These are phyloP conservation scores for Lachnellula subtilissima DNA, from an alignment of 2,329 filamentous ascomycete species.

Conservation along the genomic window DNA sequence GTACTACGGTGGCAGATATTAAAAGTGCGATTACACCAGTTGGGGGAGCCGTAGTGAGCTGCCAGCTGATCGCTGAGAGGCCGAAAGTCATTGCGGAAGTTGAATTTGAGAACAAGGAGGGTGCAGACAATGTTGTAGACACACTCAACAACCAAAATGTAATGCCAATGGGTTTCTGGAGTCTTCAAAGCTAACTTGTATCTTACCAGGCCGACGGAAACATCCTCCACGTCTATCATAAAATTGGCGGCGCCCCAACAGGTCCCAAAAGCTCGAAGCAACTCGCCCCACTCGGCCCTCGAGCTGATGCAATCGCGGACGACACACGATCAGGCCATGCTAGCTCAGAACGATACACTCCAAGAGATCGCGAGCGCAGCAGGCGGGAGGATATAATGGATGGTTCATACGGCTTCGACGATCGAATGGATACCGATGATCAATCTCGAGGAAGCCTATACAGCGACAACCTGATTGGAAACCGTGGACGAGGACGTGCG, in stretches of 20 bases:
- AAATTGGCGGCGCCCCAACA: slow-evolving; percentile 39
- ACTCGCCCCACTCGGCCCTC: slow-evolving; percentile 26
- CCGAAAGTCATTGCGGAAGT: slow-evolving; percentile 77
- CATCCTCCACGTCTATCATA: slow-evolving; percentile 67
- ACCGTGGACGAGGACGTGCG: slow-evolving; percentile 11
- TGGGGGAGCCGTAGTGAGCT: slow-evolving; percentile 64
- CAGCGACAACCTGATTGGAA: slow-evolving; percentile 29
- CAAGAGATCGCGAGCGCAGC: slow-evolving; percentile 20
- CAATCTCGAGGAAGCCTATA: slow-evolving; percentile 25
- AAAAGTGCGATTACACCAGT: slow-evolving; percentile 74
- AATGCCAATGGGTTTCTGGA: slow-evolving; percentile 28
- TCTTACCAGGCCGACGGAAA: slow-evolving; percentile 63
- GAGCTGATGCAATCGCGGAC: slow-evolving; percentile 22
- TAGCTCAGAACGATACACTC: slow-evolving; percentile 22
- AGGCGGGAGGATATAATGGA: slow-evolving; percentile 30
- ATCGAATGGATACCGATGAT: slow-evolving; percentile 32
- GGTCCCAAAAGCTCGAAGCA: slow-evolving; percentile 8
- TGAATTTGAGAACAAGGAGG: slow-evolving; percentile 65
- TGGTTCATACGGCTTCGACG: slow-evolving; percentile 33
- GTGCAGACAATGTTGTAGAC: slow-evolving; percentile 68
- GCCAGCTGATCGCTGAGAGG: slow-evolving; percentile 59
- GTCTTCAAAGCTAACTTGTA: background rate
- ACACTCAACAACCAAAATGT: slow-evolving; percentile 78
- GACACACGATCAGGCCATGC: slow-evolving; percentile 18
- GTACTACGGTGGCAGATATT: slow-evolving; percentile 77